These are phyloP conservation scores for Harringtonia lauricola DNA, from an alignment of 2,329 filamentous ascomycete genomes.

Conservation along the genomic window DNA sequence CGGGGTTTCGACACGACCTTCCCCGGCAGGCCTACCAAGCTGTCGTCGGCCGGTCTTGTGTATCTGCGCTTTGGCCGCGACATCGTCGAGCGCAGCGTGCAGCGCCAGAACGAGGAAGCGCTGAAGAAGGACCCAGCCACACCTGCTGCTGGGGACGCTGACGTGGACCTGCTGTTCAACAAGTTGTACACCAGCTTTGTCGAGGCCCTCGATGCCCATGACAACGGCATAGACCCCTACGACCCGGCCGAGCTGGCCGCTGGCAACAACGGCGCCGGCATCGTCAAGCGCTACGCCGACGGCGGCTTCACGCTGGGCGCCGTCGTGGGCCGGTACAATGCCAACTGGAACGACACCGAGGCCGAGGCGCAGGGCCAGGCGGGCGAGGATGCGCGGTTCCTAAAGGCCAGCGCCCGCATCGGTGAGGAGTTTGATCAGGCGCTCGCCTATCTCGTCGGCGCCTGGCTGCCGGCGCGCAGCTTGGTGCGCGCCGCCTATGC, in stretches of 20 bases:
- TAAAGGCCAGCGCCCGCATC: constrained; percentile 67
- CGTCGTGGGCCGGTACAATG: constrained; percentile 70
- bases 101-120: constrained; percentile 1
- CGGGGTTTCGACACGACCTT: constrained; percentile 80
- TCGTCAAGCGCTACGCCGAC: constrained; percentile 75
- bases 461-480: constrained; percentile 77
- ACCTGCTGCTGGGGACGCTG: constrained; percentile 30
- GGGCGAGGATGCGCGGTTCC: constrained; percentile 73
- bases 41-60: constrained; percentile 86
- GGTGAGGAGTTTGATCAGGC: constrained; percentile 80
- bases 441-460: constrained; percentile 60
- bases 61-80: constrained; percentile 90
- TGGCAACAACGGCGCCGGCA: constrained; percentile 36
- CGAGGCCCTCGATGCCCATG: constrained; percentile 93
- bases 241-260: constrained; percentile 58
- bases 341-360: constrained; percentile 62
- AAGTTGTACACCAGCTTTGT: constrained; percentile 92
- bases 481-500: constrained; percentile 63
- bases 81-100: constrained; percentile 62
- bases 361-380: constrained; percentile 51
- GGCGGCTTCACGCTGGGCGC: constrained; percentile 77
- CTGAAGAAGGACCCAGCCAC: constrained; percentile 16
- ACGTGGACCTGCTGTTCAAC: constrained; percentile 66
- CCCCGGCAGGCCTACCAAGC: constrained; percentile 72
- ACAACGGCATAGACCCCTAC: constrained; percentile 85